Evolutionary conservation across 352 stramenopile species (phyloP), one percentile per base, ranked within the genome.

Genomic region (Phytophthora pini): DNA sequence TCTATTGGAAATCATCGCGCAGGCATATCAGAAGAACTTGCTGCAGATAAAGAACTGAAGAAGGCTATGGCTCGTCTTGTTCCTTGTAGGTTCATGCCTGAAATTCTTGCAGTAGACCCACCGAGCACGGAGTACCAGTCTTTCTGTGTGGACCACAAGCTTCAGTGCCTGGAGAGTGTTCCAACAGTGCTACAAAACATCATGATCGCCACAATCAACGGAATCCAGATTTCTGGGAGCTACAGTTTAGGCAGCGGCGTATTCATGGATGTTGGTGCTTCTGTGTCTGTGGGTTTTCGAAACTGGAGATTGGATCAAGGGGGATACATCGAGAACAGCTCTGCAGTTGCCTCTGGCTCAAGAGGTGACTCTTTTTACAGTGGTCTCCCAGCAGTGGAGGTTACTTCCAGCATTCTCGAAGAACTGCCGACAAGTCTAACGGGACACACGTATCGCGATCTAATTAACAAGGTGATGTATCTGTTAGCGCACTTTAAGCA

Each of bases 401-500:
- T 67, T 2, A 20, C 78, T 3, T 88, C 79, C 1, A 73, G 32
- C 1, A 79, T 90, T 62, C 50, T 92, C 2, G 74, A 85, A 8
- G 84, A 89, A 47, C 43, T 92, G 3, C 84, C 84, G 4, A 80
- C 72, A 9, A 83, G 72, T 36, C 69, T 92, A 11, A 89, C 82
- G 0, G 84, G 84, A 1, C 84, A 92, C 53, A 90, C 76, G 1
- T 78, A 89, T 49, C 81, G 76, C 15, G 84, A 92, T 41, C 58
- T 92, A 3, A 69, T 92, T 11, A 69, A 80, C 53, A 92, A 92
- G 50, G 65, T 88, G 13, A 71, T 90, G 43, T 82, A 89, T 52
- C 29, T 92, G 22, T 29, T 90, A 36, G 84, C 81, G 11, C 84
- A 92, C 55, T 82, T 90, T 36, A 92, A 92, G 56, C 68, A 87